Percentiles rank a stretch among this genome's conserved stretches.
These are phyloP conservation scores for Xylaria arbuscula DNA, from an alignment of 2,329 filamentous ascomycete species.

Conservation along the genomic window DNA sequence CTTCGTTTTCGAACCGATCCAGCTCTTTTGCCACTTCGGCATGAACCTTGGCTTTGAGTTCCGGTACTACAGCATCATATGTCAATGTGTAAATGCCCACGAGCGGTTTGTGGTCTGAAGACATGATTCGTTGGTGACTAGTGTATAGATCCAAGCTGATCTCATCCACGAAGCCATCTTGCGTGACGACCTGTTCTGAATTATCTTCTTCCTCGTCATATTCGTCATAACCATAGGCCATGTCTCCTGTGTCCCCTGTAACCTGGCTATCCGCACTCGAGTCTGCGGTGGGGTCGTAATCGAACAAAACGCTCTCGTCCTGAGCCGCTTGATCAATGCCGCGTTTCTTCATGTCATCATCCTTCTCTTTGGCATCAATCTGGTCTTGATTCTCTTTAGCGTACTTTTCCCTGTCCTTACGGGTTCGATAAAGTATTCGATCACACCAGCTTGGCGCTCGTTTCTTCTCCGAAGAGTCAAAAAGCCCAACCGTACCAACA, in stretches of 20 bases:
- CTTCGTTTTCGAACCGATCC: conserved; percentile 92
- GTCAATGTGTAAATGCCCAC: conserved; percentile 84
- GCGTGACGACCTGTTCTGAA: conserved; percentile 64
- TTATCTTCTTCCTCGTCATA: conserved; percentile 61
- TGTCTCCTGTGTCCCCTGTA: conserved; percentile 48
- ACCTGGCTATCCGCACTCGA: conserved; percentile 57
- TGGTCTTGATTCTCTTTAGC: conserved; percentile 71
- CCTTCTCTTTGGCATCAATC: conserved; percentile 74
- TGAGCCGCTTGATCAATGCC: conserved; percentile 79
- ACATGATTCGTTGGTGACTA: conserved; percentile 88
- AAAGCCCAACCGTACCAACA: conserved; percentile 88
- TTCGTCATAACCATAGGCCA: conserved; percentile 70
- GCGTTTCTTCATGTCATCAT: conserved; percentile 85
- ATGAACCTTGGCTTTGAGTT: conserved; percentile 84
- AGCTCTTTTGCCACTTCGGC: conserved; percentile 88
- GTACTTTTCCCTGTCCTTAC: conserved; percentile 74
- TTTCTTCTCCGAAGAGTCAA: conserved; percentile 95
- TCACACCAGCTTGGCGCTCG: conserved; percentile 97
- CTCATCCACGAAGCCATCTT: conserved; percentile 66
- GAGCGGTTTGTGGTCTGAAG: conserved; percentile 95
- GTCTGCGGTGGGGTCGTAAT: conserved; percentile 88
- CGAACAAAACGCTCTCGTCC: conserved; percentile 86
- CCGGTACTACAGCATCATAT: conserved; percentile 87
- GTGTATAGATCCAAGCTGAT: conserved; percentile 76
- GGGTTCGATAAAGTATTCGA: conserved; percentile 86